Evolutionary conservation across 129 eudicot genomes (phyloP).

Genomic region (Chrysanthemum makinoi): DNA sequence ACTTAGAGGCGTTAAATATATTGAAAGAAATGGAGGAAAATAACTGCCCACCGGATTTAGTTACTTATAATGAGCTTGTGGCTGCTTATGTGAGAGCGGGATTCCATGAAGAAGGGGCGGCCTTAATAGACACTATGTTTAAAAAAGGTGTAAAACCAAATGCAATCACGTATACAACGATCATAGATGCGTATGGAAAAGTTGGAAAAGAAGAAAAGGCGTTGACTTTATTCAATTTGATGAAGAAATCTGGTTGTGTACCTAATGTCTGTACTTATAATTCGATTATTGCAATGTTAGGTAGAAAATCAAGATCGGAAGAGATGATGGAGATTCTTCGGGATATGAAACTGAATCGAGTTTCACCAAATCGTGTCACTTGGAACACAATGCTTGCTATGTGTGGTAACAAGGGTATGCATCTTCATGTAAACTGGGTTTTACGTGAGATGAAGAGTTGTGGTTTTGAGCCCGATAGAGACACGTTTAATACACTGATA

Average conservation of each 20-base stretch:
- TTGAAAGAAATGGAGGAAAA: constrained; percentile 86
- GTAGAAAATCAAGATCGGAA: constrained; percentile 64
- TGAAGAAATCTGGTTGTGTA: constrained; percentile 86
- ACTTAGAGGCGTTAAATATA: constrained; percentile 71
- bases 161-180: constrained; percentile 83
- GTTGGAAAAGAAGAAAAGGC: constrained; percentile 86
- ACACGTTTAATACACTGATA: constrained; percentile 88
- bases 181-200: constrained; percentile 91
- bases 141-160: constrained; percentile 75
- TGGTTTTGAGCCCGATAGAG: constrained; percentile 93
- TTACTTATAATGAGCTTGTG: constrained; percentile 94
- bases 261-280: constrained; percentile 91
- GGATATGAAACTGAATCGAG: constrained; percentile 76
- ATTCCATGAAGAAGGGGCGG: constrained; percentile 82
- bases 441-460: constrained; percentile 90
- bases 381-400: constrained; percentile 94
- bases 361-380: constrained; percentile 79
- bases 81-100: constrained; percentile 93
- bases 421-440: constrained; percentile 61
- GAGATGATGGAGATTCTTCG: constrained; percentile 78
- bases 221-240: constrained; percentile 53
- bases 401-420: constrained; percentile 85
- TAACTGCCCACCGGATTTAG: constrained; percentile 66
- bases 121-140: constrained; percentile 68
- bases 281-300: constrained; percentile 81